Conservation (phyloP, 1,284 basidiomycete species). For the Schizopora paradoxa region DNA sequence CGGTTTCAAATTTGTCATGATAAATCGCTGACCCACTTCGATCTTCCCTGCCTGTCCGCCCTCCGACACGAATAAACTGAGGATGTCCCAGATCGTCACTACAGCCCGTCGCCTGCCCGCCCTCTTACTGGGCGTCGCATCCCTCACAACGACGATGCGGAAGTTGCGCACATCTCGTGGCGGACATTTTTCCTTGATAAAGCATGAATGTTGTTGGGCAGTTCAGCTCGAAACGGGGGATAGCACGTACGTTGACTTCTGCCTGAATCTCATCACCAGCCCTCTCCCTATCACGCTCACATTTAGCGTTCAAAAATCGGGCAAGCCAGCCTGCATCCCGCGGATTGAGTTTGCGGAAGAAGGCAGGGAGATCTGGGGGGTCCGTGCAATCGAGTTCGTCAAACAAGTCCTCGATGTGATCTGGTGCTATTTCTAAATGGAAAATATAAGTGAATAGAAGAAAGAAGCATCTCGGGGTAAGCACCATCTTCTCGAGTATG, state of each 20-base stretch:
- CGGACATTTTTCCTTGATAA: slow-evolving; percentile 59
- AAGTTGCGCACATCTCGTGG: slow-evolving; percentile 78
- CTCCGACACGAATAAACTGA: slow-evolving; percentile 47
- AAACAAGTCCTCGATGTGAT: slow-evolving; percentile 58
- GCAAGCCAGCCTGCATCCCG: slow-evolving; percentile 63
- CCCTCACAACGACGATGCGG: slow-evolving; percentile 70
- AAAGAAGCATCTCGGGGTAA: too few species aligned
- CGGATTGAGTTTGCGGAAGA: slow-evolving; percentile 30
- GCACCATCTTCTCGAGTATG: slow-evolving; percentile 40
- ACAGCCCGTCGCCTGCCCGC: slow-evolving; percentile 59
- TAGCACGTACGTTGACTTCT: slow-evolving; percentile 56
- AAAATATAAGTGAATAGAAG: background rate
- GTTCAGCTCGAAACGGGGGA: slow-evolving; percentile 6
- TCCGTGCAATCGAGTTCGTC: slow-evolving; percentile 54
- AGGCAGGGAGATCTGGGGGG: slow-evolving; percentile 27
- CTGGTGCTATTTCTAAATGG: slow-evolving; percentile 43
- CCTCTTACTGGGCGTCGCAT: slow-evolving; percentile 51
- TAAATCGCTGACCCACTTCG: slow-evolving; percentile 61
- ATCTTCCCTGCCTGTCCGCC: slow-evolving; percentile 49
- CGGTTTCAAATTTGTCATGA: slow-evolving; percentile 62
- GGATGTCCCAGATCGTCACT: slow-evolving; percentile 81
- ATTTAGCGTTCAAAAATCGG: slow-evolving; percentile 45
- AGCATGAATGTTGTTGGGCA: background rate
- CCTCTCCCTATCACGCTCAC: slow-evolving; percentile 45
- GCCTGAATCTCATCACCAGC: slow-evolving; percentile 57